Base-by-base conservation (phyloP, 2,329 filamentous ascomycete genomes). In the Colletotrichum echinochloae region DNA sequence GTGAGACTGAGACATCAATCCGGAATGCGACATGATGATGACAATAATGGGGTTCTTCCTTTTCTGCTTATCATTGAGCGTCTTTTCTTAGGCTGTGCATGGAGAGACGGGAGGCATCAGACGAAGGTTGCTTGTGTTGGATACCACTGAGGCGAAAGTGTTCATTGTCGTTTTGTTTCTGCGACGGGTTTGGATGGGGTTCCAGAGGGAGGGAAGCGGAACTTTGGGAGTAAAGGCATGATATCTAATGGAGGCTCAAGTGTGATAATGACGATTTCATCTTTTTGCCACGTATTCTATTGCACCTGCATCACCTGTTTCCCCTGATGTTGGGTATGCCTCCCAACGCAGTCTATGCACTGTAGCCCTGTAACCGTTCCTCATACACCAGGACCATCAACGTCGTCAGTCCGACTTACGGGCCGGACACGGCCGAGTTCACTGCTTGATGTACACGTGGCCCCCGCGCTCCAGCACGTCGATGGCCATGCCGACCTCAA, bases 401-500 rank as follows among this genome's bases (percentile, higher is more conserved):
- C 14, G 33, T n/a, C 8, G 18, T 26, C 54, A 2, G 14, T n/a
- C n/a, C n/a, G 5, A 23, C 14, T 14, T 5, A 35, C 33, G 8
- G 4, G n/a, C n/a, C 11, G 14, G 35, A 11, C 23, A 9, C n/a
- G 12, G 8, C 16, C 30, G 28, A 11, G 9, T 52, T 72, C 41
- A 81, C 73, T 81, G 78, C 65, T 76, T 76, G 56, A 82, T 79
- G 74, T 85, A 86, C 28, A 76, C 66, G 73, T 88, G 86, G n/a
- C 79, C 65, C 0, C 85, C 85, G 56, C 79, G 78, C 75, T 86
- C 77, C 52, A 86, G 74, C 7, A 89, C 84, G 1, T 84, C 81
- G 44, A 90, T 78, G 8, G 81, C 78, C 84, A 90, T 90, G 69
- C 88, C 89, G 12, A 88, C 86, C 71, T 87, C 84, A 37, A 90